A percentile compares a stretch with the other conserved stretches of the same genome.
Evolutionary conservation across 805 yeast genomes (phyloP).

Genomic region (Henningerozyma blattae): DNA sequence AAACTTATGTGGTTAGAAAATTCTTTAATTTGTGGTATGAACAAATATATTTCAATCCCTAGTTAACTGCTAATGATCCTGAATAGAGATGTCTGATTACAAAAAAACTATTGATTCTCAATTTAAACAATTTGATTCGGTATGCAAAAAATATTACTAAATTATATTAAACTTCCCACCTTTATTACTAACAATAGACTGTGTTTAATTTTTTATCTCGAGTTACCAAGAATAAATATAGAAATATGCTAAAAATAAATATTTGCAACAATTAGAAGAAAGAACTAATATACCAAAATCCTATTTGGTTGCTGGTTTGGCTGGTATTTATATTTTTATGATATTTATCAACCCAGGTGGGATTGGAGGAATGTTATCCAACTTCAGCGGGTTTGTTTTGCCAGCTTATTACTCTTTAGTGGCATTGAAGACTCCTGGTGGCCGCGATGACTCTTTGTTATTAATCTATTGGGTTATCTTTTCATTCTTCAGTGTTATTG

Average conservation of each 20-base stretch:
- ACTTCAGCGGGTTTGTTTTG: conserved; percentile 80
- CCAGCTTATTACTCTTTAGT: conserved; percentile 83
- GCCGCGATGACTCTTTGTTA: conserved; percentile 73
- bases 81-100: conserved; percentile 33
- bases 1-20: no score
- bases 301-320: conserved; percentile 61
- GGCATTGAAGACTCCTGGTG: conserved; percentile 62
- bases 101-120: conserved; percentile 34
- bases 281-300: conserved; percentile 61
- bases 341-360: conserved; percentile 89
- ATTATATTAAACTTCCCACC: not conserved
- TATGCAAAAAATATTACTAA: no score
- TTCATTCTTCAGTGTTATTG: conserved; percentile 81
- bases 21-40: no score
- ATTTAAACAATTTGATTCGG: conserved; percentile 34
- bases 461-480: conserved; percentile 96
- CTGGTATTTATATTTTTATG: conserved; percentile 55
- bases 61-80: no score
- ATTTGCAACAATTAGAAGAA: conserved; percentile 30
- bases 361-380: conserved; percentile 83
- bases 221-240: conserved; percentile 1
- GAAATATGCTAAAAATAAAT: conserved; percentile 21
- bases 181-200: conserved; percentile 1
- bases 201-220: not conserved
- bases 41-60: no score